Percentiles rank a stretch among this genome's conserved stretches.
Conservation (phyloP, 1,139 yeast species). For the Arxiozyma heterogenica region DNA sequence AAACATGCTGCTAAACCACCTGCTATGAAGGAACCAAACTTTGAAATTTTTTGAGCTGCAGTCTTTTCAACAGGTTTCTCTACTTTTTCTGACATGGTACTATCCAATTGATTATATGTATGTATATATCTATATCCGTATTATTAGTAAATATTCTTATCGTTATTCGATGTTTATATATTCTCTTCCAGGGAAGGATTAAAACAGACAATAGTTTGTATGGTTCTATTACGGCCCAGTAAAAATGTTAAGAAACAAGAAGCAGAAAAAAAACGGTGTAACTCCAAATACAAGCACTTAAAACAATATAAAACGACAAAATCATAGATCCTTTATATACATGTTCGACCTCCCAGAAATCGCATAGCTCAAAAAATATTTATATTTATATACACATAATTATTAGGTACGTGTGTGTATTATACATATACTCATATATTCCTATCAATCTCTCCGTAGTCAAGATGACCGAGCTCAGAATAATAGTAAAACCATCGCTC, state of each 20-base stretch:
- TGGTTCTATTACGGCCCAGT: too few species aligned
- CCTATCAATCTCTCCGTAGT: neutral
- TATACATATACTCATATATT: neutral
- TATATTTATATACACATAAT: neutral
- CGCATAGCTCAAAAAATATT: too few species aligned
- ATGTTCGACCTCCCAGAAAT: too few species aligned
- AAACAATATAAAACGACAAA: neutral
- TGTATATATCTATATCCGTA: too few species aligned
- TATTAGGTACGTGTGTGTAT: neutral
- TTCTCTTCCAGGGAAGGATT: too few species aligned
- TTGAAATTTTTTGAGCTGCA: conserved; percentile 47
- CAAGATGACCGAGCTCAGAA: neutral
- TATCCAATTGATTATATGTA: neutral
- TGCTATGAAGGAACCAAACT: conserved; percentile 75
- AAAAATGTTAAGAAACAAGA: too few species aligned
- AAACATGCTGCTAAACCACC: conserved; percentile 97
- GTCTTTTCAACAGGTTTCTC: conserved; percentile 24
- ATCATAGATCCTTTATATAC: neutral
- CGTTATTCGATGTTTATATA: too few species aligned
- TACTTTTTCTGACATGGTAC: conserved; percentile 5
- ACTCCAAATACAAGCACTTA: too few species aligned
- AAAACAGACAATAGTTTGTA: too few species aligned
- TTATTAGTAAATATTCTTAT: too few species aligned
- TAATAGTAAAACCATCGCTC: neutral
- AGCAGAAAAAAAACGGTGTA: too few species aligned